Percentiles rank a stretch among this genome's conserved stretches.
Evolutionary conservation across 2,329 filamentous ascomycete genomes (phyloP).

Genomic region (Aspergillus sojae): DNA sequence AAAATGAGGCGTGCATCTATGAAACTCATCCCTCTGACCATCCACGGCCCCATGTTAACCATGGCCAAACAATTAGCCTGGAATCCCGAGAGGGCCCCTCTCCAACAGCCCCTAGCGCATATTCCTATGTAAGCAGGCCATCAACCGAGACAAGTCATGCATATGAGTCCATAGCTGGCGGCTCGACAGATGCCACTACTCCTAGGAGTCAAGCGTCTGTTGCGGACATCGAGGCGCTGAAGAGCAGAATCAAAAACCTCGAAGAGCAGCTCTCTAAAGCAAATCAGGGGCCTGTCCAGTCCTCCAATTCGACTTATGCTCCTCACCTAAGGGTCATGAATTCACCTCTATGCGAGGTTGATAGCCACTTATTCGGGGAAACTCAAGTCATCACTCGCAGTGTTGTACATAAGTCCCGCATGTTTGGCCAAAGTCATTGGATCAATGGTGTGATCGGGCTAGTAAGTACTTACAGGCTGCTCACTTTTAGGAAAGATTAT

Average conservation of each 20-base stretch:
- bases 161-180: conserved; percentile 12
- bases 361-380: conserved; percentile 37
- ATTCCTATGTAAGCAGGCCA: conserved; percentile 9
- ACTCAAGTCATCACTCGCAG: conserved; percentile 41
- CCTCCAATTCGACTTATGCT: conserved; percentile 22
- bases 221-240: conserved; percentile 43
- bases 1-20: conserved; percentile 28
- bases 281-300: conserved; percentile 18
- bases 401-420: conserved; percentile 56
- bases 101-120: background rate
- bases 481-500: background rate
- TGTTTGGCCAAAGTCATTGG: conserved; percentile 61
- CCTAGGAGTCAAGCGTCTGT: conserved; percentile 24
- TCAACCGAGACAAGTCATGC: conserved; percentile 13
- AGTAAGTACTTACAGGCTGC: conserved; percentile 36
- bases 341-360: conserved; percentile 45
- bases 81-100: background rate
- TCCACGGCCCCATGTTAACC: conserved; percentile 8
- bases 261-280: conserved; percentile 46
- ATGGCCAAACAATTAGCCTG: conserved; percentile 1
- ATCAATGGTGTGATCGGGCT: conserved; percentile 50
- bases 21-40: conserved; percentile 13
- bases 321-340: conserved; percentile 42
- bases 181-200: conserved; percentile 25
- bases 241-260: conserved; percentile 45